phyloP scores from a whole-genome alignment of 306 rosid species.

The Astragalus membranaceus region DNA sequence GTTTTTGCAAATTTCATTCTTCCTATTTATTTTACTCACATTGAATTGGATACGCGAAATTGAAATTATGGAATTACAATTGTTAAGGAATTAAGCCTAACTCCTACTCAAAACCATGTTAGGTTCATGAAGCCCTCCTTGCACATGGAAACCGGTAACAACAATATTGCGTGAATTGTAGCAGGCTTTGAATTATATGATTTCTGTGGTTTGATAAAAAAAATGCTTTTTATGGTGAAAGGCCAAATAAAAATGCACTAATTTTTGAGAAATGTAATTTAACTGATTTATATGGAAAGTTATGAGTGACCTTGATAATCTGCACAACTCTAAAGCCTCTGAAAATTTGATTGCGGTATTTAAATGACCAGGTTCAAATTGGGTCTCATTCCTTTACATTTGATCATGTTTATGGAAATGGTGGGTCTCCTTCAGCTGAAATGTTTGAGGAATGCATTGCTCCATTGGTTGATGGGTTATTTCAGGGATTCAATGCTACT shows the following conservation, averaged over 20 bases:
- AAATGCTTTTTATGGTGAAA: too few species aligned
- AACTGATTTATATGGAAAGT: background rate
- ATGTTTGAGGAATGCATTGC: constrained; percentile 72
- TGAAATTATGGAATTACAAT: background rate
- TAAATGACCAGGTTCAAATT: constrained; percentile 56
- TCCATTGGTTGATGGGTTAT: constrained; percentile 71
- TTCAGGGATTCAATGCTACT: constrained; percentile 81
- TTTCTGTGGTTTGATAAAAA: too few species aligned
- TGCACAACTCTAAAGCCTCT: constrained; percentile 2
- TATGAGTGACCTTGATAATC: constrained; percentile 7
- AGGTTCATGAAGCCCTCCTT: too few species aligned
- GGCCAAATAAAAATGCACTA: background rate
- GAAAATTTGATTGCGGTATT: constrained; percentile 25
- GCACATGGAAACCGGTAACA: too few species aligned
- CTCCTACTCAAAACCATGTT: too few species aligned
- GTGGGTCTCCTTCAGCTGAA: constrained; percentile 56
- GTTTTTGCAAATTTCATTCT: background rate
- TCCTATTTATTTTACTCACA: background rate
- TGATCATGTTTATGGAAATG: constrained; percentile 65
- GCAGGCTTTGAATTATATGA: background rate
- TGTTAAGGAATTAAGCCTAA: too few species aligned
- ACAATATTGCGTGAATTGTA: too few species aligned
- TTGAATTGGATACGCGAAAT: background rate
- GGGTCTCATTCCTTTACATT: constrained; percentile 80
- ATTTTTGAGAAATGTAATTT: constrained; percentile 6